These are phyloP conservation scores for Brassica incana DNA, from an alignment of 345 rosid species.

Conservation along the genomic window DNA sequence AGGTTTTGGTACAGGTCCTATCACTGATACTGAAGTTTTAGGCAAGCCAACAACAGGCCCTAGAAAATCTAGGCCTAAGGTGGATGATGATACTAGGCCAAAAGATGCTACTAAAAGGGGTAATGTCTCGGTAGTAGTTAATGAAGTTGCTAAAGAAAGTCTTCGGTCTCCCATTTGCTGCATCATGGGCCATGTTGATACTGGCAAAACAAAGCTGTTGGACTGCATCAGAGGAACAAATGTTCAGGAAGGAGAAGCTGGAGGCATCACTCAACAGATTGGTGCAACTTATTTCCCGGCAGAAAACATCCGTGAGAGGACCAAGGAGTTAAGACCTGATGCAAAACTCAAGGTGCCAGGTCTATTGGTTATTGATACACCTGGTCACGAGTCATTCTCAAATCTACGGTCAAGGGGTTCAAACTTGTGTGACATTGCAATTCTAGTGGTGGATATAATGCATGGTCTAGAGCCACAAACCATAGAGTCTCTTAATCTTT, in stretches of 20 bases:
- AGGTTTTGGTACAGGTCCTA: neutral
- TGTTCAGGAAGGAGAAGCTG: constrained; percentile 99
- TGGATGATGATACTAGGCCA: constrained; percentile 31
- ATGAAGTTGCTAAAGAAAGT: constrained; percentile 37
- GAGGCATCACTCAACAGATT: constrained; percentile 98
- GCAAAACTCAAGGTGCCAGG: constrained; percentile 94
- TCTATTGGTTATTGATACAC: constrained; percentile 92
- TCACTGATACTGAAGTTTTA: neutral
- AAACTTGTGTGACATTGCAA: constrained; percentile 91
- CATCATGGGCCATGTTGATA: constrained; percentile 98
- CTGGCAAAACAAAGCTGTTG: constrained; percentile 93
- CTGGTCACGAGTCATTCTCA: constrained; percentile 90
- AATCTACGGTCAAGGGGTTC: constrained; percentile 93
- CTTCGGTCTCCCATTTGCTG: constrained; percentile 96
- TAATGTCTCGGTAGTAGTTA: constrained; percentile 41
- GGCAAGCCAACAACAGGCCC: too few species aligned
- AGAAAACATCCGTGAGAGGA: constrained; percentile 88
- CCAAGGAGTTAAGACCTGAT: constrained; percentile 87
- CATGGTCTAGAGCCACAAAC: constrained; percentile 93
- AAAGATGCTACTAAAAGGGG: constrained; percentile 37
- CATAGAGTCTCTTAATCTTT: constrained; percentile 83
- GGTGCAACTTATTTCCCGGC: constrained; percentile 99
- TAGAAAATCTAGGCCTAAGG: constrained; percentile 40
- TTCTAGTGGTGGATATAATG: constrained; percentile 95
- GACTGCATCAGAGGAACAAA: constrained; percentile 96